Percentiles rank a stretch among this genome's conserved stretches.
Evolutionary conservation across 108 stramenopile species (phyloP).

Genomic region (Parietichytrium sp.): DNA sequence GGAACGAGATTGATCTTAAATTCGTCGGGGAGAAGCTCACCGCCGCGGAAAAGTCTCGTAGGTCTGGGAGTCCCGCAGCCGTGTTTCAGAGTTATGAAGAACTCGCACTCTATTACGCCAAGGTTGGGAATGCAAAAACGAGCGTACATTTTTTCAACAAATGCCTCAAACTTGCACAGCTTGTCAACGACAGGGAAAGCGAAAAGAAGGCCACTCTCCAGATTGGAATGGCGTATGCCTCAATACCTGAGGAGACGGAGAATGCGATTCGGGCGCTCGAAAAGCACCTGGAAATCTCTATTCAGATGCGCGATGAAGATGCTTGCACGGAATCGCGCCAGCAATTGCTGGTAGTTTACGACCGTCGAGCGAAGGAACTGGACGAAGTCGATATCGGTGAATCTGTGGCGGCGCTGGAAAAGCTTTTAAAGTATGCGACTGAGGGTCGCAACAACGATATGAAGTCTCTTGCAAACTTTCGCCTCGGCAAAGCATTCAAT

Average conservation of each 20-base stretch:
- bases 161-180: slow-evolving; percentile 56
- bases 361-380: slow-evolving; percentile 49
- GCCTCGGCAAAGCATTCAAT: slow-evolving; percentile 52
- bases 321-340: slow-evolving; percentile 47
- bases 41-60: slow-evolving; percentile 56
- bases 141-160: slow-evolving; percentile 65
- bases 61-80: slow-evolving; percentile 49
- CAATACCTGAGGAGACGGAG: slow-evolving; percentile 46
- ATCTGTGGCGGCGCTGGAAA: slow-evolving; percentile 48
- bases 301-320: slow-evolving; percentile 37
- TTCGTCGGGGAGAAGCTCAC: slow-evolving; percentile 55
- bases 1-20: slow-evolving; percentile 51
- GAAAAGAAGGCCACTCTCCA: slow-evolving; percentile 60
- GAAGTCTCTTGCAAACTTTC: slow-evolving; percentile 50
- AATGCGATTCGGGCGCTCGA: slow-evolving; percentile 52
- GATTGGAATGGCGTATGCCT: slow-evolving; percentile 47
- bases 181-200: slow-evolving; percentile 51
- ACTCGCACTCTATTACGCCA: slow-evolving; percentile 53
- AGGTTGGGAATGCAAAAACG: slow-evolving; percentile 52
- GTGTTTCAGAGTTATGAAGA: slow-evolving; percentile 56
- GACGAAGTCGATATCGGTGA: slow-evolving; percentile 43
- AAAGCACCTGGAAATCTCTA: slow-evolving; percentile 56
- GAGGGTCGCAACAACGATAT: slow-evolving; percentile 43
- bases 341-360: slow-evolving; percentile 55
- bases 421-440: slow-evolving; percentile 50